These are phyloP conservation scores for Allomyces macrogynus DNA, from an alignment of 192 early-diverging fungal species.

Conservation along the genomic window DNA sequence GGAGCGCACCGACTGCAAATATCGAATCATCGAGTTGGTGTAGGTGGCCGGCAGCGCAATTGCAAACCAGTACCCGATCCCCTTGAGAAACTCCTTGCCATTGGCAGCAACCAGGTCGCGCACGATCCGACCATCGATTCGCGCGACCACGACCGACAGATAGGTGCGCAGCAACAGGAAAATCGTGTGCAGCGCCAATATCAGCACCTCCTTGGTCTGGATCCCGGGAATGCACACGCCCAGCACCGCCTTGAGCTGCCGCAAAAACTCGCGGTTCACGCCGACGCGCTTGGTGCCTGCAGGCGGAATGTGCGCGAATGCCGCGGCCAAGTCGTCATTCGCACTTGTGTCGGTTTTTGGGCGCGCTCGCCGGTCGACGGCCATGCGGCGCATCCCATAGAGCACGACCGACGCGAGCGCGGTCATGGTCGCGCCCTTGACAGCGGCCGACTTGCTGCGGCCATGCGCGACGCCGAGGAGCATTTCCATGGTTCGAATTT, in stretches of 20 bases:
- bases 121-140: slow-evolving; percentile 83
- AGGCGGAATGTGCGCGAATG: background rate
- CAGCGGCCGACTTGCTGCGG: too few species aligned
- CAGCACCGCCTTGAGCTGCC: slow-evolving; percentile 49
- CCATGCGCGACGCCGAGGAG: too few species aligned
- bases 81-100: slow-evolving; percentile 50
- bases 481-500: too few species aligned
- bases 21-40: slow-evolving; percentile 85
- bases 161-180: slow-evolving; percentile 83
- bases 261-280: slow-evolving; percentile 32
- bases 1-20: slow-evolving; percentile 5
- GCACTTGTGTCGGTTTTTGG: too few species aligned
- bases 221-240: slow-evolving; percentile 63
- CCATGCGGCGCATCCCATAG: too few species aligned
- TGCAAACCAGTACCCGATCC: slow-evolving; percentile 75
- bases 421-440: too few species aligned
- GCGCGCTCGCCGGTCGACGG: too few species aligned
- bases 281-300: slow-evolving; percentile 15
- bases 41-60: slow-evolving; percentile 91
- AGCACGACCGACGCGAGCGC: too few species aligned
- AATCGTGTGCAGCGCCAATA: slow-evolving; percentile 59
- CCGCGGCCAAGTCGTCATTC: background rate
- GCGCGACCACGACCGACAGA: slow-evolving; percentile 75
- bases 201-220: slow-evolving; percentile 53
- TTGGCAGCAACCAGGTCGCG: slow-evolving; percentile 79